Evolutionary conservation across 2,329 filamentous ascomycete genomes (phyloP), one percentile per base, ranked within the genome.

Genomic region (Colletotrichum tropicicola): DNA sequence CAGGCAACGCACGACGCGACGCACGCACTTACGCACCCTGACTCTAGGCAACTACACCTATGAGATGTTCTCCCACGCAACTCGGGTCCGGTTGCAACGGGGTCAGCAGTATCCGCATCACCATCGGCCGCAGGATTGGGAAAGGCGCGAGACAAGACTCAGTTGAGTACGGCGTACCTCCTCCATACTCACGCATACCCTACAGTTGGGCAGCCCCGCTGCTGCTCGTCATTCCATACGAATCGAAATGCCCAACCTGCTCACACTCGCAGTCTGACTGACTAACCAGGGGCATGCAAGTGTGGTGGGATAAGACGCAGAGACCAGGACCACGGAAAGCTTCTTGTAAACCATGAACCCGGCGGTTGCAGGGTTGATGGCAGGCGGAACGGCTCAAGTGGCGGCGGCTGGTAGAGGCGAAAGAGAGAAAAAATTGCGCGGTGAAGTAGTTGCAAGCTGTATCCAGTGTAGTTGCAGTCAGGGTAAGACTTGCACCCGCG

Each of bases 291-390:
- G 35, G 32, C 43, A 49, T 61, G 61, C 61, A 56, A 56, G 61
- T 61, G 49, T 55, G 49, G 61, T 61, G 44, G 57, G 49, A 65
- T 61, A 27, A 49, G 51, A 65, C 54, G 57, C 57, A 65, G 37
- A 55, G 30, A 62, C 62, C 44, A 56, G 49, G 62, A 39, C 49
- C 17, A 51, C 44, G 51, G 51, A 65, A 65, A 65, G 62, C 51
- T 65, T 65, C 62, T 62, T 56, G 52, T 32, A 28, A 62, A 47
- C 62, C 62, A 62, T 62, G 57, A 62, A 65, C 57, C 62, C 30
- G 30, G 62, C 51, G 25, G 28, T 27, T 51, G 37, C 51, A 56
- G 49, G 57, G 58, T 49, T 56, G 25, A 35, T 51, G 27, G 17
- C 35, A 30, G 57, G 27, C 35, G 25, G 27, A 49, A 62, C 45